A percentile compares a stretch with the other conserved stretches of the same genome.
Conservation (phyloP, 768 basidiomycete species). For the Psilocybe subaeruginosa region DNA sequence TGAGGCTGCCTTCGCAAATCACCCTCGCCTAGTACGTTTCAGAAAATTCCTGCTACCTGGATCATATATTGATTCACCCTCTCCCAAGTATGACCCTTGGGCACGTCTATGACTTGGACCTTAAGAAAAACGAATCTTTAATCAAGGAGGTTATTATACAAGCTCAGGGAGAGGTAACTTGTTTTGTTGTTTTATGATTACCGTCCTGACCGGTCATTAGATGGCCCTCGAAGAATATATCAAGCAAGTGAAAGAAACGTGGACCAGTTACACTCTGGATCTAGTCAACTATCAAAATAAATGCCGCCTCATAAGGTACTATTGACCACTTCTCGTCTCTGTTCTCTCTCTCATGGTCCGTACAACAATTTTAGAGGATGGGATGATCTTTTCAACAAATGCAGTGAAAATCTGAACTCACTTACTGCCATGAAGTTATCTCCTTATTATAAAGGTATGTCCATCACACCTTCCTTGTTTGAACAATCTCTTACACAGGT, state of each 20-base stretch:
- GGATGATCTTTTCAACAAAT: slow-evolving; percentile 97
- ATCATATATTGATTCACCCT: slow-evolving; percentile 5
- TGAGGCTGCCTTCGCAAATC: slow-evolving; percentile 75
- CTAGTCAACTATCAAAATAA: slow-evolving; percentile 99
- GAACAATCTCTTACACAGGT: slow-evolving; percentile 1
- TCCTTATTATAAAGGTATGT: slow-evolving; percentile 92
- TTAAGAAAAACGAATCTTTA: slow-evolving; percentile 87
- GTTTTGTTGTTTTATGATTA: slow-evolving; percentile 10
- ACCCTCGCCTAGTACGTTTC: slow-evolving; percentile 68
- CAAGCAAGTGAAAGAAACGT: slow-evolving; percentile 94
- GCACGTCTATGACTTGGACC: slow-evolving; percentile 94
- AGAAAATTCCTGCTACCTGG: neutral
- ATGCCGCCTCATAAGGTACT: slow-evolving; percentile 87
- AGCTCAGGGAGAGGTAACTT: slow-evolving; percentile 90
- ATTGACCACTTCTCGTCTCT: slow-evolving; percentile 16
- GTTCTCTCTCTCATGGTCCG: slow-evolving; percentile 1
- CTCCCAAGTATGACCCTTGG: slow-evolving; percentile 85
- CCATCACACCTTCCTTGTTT: neutral
- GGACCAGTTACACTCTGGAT: slow-evolving; percentile 95
- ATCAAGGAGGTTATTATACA: slow-evolving; percentile 97
- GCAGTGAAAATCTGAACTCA: slow-evolving; percentile 96
- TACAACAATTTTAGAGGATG: slow-evolving; percentile 64
- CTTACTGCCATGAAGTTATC: slow-evolving; percentile 97
- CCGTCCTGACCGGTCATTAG: slow-evolving; percentile 44
- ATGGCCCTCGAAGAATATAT: slow-evolving; percentile 97